These are phyloP conservation scores for Cornus suecica DNA, from an alignment of 148 eudicot genomes.

Conservation along the genomic window DNA sequence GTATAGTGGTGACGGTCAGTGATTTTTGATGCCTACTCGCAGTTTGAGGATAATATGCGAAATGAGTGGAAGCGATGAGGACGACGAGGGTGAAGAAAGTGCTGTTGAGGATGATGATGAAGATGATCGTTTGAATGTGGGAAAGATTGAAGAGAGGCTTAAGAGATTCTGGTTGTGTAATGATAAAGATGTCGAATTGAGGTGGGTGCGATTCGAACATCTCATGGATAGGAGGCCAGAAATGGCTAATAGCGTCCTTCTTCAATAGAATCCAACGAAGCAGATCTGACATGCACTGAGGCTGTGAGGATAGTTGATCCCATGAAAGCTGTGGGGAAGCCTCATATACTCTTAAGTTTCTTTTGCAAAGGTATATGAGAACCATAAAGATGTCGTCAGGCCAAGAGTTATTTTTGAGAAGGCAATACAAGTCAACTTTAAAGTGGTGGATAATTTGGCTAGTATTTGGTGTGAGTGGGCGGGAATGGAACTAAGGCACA, in stretches of 20 bases:
- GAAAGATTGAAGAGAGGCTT: constrained; percentile 55
- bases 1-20: constrained; percentile 86
- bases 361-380: constrained; percentile 86
- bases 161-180: constrained; percentile 72
- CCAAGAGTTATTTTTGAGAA: constrained; percentile 89
- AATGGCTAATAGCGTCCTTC: constrained; percentile 87
- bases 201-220: constrained; percentile 72
- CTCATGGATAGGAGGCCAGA: constrained; percentile 88
- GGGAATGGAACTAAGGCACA: constrained; percentile 87
- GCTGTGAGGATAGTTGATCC: constrained; percentile 95
- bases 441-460: constrained; percentile 83
- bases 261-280: constrained; percentile 82
- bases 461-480: constrained; percentile 99
- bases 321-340: constrained; percentile 94
- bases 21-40: constrained; percentile 83
- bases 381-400: constrained; percentile 69
- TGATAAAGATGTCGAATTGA: constrained; percentile 74
- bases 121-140: constrained; percentile 56
- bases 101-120: constrained; percentile 36
- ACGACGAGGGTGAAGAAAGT: constrained; percentile 24
- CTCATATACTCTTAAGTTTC: constrained; percentile 93
- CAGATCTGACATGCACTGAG: constrained; percentile 88
- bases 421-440: constrained; percentile 90
- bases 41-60: constrained; percentile 91
- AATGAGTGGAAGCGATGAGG: constrained; percentile 52